Evolutionary conservation across 2,329 filamentous ascomycete genomes (phyloP).

Genomic region (Gaeumannomyces tritici): DNA sequence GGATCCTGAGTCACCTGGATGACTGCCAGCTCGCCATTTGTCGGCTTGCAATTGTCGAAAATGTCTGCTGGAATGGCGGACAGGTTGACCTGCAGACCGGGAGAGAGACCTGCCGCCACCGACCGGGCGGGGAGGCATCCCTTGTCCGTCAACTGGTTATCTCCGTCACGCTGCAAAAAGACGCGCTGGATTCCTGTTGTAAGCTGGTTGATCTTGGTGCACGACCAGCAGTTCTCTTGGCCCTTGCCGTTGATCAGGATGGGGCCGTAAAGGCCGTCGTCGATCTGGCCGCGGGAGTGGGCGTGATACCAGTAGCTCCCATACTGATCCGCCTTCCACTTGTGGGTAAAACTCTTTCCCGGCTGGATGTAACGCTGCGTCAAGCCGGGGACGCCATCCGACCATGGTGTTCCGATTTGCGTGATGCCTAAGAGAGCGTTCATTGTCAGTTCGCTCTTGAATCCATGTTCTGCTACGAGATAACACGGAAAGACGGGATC

Average conservation of each 20-base stretch:
- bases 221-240: constrained; percentile 37
- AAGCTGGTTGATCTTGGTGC: constrained; percentile 30
- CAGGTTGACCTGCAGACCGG: constrained; percentile 17
- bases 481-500: neutral
- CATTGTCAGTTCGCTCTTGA: too few relatives aligned
- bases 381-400: constrained; percentile 49
- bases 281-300: constrained; percentile 43
- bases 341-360: constrained; percentile 37
- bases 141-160: constrained; percentile 28
- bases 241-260: constrained; percentile 55
- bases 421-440: constrained; percentile 33
- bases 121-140: constrained; percentile 31
- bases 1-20: constrained; percentile 24
- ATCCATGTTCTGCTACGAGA: too few relatives aligned
- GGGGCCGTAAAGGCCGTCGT: constrained; percentile 51
- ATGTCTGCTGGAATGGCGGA: constrained; percentile 29
- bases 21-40: constrained; percentile 30
- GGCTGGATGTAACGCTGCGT: constrained; percentile 42
- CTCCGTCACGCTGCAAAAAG: constrained; percentile 18
- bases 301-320: constrained; percentile 55
- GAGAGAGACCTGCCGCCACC: constrained; percentile 22
- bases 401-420: constrained; percentile 44
- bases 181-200: constrained; percentile 20
- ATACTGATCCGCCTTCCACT: constrained; percentile 44
- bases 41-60: constrained; percentile 36